Evolutionary conservation across 2,329 filamentous ascomycete species (phyloP), one percentile per base, ranked within the genome.

Genomic region (Colletotrichum spinosum): DNA sequence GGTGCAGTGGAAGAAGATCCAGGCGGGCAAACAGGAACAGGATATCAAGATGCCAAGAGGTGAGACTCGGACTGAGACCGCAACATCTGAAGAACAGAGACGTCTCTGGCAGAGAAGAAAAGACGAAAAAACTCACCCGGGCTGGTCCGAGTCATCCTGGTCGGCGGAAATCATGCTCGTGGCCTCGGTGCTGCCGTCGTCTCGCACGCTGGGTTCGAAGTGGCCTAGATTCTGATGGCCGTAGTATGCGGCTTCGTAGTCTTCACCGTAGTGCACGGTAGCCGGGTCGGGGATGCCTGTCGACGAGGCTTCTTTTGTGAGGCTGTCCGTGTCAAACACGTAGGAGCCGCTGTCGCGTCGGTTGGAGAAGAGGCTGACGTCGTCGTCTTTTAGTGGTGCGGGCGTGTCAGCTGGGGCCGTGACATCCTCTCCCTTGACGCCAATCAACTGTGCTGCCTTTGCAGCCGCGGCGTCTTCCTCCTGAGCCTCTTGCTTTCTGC

Each of bases 401-500:
- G 53, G 45, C 46, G 50, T 52, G 35, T 65, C 51, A 45, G 55
- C 66, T 25, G 63, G 50, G 48, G 63, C 66, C 44, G 55, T 66
- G 39, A 56, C 56, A 53, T 66, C 53, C 8, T 66, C 61, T 15
- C 61, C 65, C 56, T 62, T 66, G 39, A 60, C 63, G 15, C 64
- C 57, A n/a, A 61, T 12, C 17, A 66, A 17, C 41, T 63, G 48
- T 72, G 63, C 69, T 75, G 41, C 69, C 65, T 54, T 65, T 11
- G 63, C 60, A 53, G 64, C 64, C 8, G 64, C 64, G n/a, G 64
- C 64, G 25, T 67, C 55, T 72, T 73, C 67, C 76, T 81, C 70
- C 75, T 76, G 68, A 12, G 82, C 80, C 51, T 74, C 73, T 59
- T 83, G 79, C 73, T 80, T 84, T 75, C 79, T 83, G 61, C 79